These are phyloP conservation scores for Sphaceloma murrayae DNA, from an alignment of 2,329 filamentous ascomycete genomes.

Conservation along the genomic window DNA sequence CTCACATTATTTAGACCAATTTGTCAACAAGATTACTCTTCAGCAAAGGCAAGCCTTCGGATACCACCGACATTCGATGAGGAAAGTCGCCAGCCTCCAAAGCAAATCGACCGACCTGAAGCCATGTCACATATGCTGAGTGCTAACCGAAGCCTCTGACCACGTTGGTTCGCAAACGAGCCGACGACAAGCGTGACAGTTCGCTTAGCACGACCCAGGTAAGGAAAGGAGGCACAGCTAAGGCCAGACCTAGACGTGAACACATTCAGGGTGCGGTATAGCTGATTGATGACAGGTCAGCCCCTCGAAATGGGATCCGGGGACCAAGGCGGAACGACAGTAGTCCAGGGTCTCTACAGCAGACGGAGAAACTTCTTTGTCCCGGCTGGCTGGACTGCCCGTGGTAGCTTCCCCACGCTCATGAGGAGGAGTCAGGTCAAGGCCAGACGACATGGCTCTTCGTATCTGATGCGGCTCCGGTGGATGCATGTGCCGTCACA, in stretches of 20 bases:
- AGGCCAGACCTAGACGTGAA: neutral
- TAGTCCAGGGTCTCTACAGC: slow-evolving; percentile 10
- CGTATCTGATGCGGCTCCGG: no score
- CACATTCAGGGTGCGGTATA: neutral
- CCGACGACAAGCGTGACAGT: neutral
- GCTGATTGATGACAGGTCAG: no score
- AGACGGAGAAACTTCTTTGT: slow-evolving; percentile 3
- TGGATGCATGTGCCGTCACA: no score
- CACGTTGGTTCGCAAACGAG: neutral
- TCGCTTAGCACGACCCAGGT: no score
- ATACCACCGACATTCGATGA: no score
- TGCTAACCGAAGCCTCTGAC: neutral
- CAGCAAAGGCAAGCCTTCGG: no score
- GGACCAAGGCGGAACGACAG: slow-evolving; percentile 9
- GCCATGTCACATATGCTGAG: neutral
- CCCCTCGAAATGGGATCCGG: slow-evolving; percentile 2
- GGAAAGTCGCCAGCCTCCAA: no score
- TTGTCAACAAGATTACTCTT: no score
- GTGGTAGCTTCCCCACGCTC: neutral
- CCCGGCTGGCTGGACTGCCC: neutral
- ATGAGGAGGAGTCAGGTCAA: no score
- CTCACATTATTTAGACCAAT: no score
- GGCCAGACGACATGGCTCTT: no score
- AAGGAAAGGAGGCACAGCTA: neutral
- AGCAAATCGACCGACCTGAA: no score